A percentile compares a stretch with the other conserved stretches of the same genome.
Conservation (phyloP, 1,139 yeast species). For the Hyphopichia wangnamkhiaoensis region DNA sequence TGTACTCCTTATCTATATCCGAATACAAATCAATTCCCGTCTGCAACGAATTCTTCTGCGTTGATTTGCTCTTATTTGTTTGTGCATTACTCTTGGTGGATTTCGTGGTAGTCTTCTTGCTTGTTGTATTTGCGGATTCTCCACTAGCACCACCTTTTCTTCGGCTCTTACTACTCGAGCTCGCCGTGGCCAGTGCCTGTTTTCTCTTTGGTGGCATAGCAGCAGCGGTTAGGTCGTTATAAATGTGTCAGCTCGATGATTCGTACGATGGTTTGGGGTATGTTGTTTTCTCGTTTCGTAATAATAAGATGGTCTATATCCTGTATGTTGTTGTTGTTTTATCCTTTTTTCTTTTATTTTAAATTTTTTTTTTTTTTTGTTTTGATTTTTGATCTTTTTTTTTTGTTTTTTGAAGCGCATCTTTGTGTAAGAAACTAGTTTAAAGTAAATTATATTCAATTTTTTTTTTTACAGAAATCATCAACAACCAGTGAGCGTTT, state of each 20-base stretch:
- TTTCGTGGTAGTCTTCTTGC: neutral
- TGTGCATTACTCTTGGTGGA: neutral
- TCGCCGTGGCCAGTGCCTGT: neutral
- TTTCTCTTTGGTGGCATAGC: neutral
- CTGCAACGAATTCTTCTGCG: neutral
- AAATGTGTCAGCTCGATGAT: too few relatives aligned
- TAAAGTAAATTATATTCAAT: too few relatives aligned
- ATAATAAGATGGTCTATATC: too few relatives aligned
- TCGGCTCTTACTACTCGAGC: neutral
- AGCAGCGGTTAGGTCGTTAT: too few relatives aligned
- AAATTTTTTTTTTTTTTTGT: neutral
- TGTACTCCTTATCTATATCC: neutral
- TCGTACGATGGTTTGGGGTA: neutral
- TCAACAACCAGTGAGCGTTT: neutral
- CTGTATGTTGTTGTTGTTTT: neutral
- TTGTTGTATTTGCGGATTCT: neutral
- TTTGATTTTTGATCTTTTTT: neutral
- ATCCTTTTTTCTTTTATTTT: neutral
- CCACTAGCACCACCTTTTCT: neutral
- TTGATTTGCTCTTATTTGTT: neutral
- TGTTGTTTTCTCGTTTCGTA: too few relatives aligned
- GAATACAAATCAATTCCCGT: neutral
- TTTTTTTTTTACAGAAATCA: neutral
- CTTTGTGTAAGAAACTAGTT: neutral
- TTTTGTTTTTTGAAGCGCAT: neutral